These are phyloP conservation scores for Pythium vanterpoolii DNA, from an alignment of 352 stramenopile species.

Conservation along the genomic window DNA sequence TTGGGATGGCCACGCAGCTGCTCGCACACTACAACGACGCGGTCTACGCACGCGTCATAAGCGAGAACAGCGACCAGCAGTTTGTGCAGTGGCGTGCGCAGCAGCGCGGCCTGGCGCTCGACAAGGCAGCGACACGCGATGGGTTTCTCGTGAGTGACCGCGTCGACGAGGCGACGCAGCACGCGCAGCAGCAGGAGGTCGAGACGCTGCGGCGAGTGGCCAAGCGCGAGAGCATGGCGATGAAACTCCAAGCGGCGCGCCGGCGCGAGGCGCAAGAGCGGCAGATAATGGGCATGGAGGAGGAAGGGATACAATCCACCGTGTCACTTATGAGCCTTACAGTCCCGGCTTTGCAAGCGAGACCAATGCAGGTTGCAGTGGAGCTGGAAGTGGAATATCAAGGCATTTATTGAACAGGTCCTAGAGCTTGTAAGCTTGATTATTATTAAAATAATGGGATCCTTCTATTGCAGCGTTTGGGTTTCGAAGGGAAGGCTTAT, in stretches of 20 bases:
- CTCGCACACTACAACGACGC: slow-evolving; percentile 50
- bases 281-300: slow-evolving; percentile 8
- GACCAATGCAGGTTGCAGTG: neutral
- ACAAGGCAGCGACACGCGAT: slow-evolving; percentile 38
- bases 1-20: slow-evolving; percentile 39
- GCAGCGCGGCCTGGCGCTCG: slow-evolving; percentile 46
- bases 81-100: slow-evolving; percentile 46
- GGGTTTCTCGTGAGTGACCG: slow-evolving; percentile 57
- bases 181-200: slow-evolving; percentile 30
- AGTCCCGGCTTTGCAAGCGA: neutral
- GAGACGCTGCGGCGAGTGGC: slow-evolving; percentile 39
- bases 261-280: slow-evolving; percentile 23
- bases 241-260: slow-evolving; percentile 31
- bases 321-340: too few relatives aligned
- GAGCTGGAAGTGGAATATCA: neutral
- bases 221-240: slow-evolving; percentile 36
- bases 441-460: too few relatives aligned
- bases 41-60: slow-evolving; percentile 59
- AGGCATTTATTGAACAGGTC: neutral
- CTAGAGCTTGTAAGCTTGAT: too few relatives aligned
- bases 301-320: neutral
- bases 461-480: too few relatives aligned
- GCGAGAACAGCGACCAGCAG: slow-evolving; percentile 34
- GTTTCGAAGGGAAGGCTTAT: too few relatives aligned
- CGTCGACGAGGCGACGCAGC: slow-evolving; percentile 25